Evolutionary conservation across 2,329 filamentous ascomycete species (phyloP).

Genomic region (Trichophyton simii): DNA sequence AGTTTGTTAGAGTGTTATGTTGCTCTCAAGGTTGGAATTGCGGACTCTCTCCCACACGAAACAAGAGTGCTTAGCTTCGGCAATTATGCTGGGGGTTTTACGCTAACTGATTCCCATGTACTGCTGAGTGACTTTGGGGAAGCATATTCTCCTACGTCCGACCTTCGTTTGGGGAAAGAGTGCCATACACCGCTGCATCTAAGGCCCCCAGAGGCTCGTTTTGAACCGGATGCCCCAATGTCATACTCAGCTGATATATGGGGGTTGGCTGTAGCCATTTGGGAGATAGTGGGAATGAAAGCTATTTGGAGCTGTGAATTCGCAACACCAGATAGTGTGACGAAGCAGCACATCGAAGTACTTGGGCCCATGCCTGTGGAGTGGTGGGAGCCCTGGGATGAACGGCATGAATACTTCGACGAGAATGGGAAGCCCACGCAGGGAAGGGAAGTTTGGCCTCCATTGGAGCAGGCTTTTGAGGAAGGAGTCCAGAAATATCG

Average conservation of each 20-base stretch:
- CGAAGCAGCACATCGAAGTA: constrained; percentile 12
- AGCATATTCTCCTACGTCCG: constrained; percentile 17
- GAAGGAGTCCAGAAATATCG: constrained; percentile 12
- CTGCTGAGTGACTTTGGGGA: constrained; percentile 24
- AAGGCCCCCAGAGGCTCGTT: constrained; percentile 18
- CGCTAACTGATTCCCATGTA: constrained; percentile 17
- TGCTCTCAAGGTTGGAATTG: constrained; percentile 21
- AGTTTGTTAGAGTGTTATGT: constrained; percentile 17
- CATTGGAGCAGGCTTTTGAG: constrained; percentile 15
- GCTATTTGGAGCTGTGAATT: constrained; percentile 12
- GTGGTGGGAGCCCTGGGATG: constrained; percentile 16
- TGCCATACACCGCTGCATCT: constrained; percentile 16
- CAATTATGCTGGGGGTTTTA: constrained; percentile 17
- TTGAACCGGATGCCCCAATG: constrained; percentile 14
- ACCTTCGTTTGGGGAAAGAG: constrained; percentile 16
- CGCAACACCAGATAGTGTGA: constrained; percentile 6
- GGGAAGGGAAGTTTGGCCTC: constrained; percentile 12
- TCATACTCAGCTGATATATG: constrained; percentile 20
- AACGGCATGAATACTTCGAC: constrained; percentile 12
- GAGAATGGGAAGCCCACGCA: constrained; percentile 9
- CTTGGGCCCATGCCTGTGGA: constrained; percentile 13
- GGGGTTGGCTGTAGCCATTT: constrained; percentile 19
- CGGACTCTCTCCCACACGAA: constrained; percentile 14
- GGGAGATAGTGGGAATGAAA: constrained; percentile 21
- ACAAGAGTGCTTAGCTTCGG: constrained; percentile 17